phyloP scores from a whole-genome alignment of 2,329 filamentous ascomycete genomes.

The Ceratocystis cubensis region DNA sequence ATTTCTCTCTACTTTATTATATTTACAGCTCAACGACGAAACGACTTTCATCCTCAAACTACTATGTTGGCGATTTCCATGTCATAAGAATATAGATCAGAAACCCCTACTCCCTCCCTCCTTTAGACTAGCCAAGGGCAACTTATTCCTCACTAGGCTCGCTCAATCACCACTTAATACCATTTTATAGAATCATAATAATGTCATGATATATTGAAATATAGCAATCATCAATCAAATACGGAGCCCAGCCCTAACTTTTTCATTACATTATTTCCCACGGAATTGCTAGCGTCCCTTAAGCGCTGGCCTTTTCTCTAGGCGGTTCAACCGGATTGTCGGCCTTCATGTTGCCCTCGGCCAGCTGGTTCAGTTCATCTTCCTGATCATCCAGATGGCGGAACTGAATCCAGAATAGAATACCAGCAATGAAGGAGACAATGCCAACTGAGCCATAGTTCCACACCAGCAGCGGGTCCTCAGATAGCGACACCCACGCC shows the following conservation, averaged over 20 bases:
- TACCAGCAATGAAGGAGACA: constrained; percentile 48
- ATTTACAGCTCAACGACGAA: constrained; percentile 4
- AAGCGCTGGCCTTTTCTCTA: not conserved
- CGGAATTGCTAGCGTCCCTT: not conserved
- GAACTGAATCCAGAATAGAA: constrained; percentile 59
- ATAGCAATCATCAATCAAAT: not conserved
- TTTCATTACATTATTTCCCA: not conserved
- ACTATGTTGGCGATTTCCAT: not conserved
- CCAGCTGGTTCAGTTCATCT: constrained; percentile 51
- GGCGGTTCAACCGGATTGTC: constrained; percentile 18
- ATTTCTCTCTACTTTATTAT: constrained; percentile 3
- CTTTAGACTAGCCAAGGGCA: not conserved
- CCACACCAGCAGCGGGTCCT: constrained; percentile 58
- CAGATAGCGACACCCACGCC: constrained; percentile 34
- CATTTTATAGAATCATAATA: not conserved
- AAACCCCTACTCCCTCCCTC: not conserved
- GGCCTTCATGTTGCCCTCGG: constrained; percentile 27
- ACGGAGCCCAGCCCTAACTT: not conserved
- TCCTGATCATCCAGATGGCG: constrained; percentile 49
- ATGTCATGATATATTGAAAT: not conserved
- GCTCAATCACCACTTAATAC: not conserved
- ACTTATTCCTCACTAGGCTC: not conserved
- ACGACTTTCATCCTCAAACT: not conserved
- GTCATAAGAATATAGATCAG: not conserved
- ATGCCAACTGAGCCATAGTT: constrained; percentile 59